A percentile compares a stretch with the other conserved stretches of the same genome.
These are phyloP conservation scores for Scheffersomyces segobiensis DNA, from an alignment of 1,139 yeast genomes.

Conservation along the genomic window DNA sequence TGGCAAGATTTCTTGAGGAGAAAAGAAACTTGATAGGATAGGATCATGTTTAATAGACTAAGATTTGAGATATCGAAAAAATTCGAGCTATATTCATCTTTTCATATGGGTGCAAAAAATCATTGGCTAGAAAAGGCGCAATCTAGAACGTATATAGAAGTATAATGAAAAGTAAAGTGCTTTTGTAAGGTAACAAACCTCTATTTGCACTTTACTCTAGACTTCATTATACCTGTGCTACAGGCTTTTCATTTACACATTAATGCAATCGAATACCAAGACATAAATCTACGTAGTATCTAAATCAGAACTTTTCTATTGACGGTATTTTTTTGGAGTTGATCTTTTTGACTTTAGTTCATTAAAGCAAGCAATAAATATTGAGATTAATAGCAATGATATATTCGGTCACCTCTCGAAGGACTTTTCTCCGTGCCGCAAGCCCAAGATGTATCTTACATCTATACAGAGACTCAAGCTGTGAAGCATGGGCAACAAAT, in stretches of 20 bases:
- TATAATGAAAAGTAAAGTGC: no score
- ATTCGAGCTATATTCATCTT: no score
- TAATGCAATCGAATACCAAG: neutral
- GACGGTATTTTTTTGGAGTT: neutral
- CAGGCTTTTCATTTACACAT: neutral
- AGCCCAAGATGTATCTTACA: slow-evolving; percentile 76
- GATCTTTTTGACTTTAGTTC: neutral
- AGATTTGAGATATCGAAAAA: no score
- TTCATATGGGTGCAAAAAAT: no score
- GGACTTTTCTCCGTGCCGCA: slow-evolving; percentile 74
- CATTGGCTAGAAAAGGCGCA: no score
- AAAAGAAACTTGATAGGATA: no score
- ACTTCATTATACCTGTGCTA: neutral
- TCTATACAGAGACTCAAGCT: slow-evolving; percentile 81
- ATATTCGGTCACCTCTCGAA: slow-evolving; percentile 41
- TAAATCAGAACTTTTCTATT: neutral
- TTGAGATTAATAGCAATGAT: neutral
- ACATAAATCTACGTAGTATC: neutral
- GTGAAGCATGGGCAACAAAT: slow-evolving; percentile 76
- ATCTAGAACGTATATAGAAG: no score
- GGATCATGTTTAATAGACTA: no score
- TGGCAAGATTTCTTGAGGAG: no score
- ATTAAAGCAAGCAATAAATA: neutral
- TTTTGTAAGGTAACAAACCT: no score
- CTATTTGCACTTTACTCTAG: neutral